Percentiles rank a stretch among this genome's conserved stretches.
Evolutionary conservation across 2,329 filamentous ascomycete genomes (phyloP).

Genomic region (Diaporthe nobilis): DNA sequence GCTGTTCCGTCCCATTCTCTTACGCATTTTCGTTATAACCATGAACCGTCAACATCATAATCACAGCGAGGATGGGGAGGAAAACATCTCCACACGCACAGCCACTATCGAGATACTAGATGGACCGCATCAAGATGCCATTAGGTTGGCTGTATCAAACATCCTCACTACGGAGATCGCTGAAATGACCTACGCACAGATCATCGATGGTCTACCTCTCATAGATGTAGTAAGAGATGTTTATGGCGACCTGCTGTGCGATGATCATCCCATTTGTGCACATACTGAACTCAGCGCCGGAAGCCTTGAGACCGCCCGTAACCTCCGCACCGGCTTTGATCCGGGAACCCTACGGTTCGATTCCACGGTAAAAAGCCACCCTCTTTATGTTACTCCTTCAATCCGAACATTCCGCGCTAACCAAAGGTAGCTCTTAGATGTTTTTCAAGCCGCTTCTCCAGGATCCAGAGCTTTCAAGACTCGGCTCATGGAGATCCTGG

Average conservation of each 20-base stretch:
- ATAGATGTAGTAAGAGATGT: not conserved
- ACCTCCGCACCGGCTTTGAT: not conserved
- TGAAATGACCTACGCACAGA: not conserved
- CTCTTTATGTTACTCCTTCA: not conserved
- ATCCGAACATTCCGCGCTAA: not conserved
- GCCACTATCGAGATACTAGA: not conserved
- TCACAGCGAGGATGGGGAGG: not conserved
- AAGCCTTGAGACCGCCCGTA: not conserved
- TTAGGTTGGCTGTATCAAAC: not conserved
- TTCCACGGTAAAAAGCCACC: not conserved
- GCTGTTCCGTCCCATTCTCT: not conserved
- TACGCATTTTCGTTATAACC: not conserved
- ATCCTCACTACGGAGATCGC: not conserved
- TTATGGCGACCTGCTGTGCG: not conserved
- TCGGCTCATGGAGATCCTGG: constrained; percentile 51
- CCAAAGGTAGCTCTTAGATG: not conserved
- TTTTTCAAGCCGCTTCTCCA: constrained; percentile 4
- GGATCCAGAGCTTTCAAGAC: constrained; percentile 48
- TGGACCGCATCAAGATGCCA: not conserved
- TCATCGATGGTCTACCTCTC: constrained; percentile 19
- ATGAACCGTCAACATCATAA: not conserved
- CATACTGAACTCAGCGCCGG: not conserved
- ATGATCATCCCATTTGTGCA: not conserved
- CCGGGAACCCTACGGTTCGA: not conserved
- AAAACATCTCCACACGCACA: not conserved